Evolutionary conservation across 192 early-diverging fungal species (phyloP).

Genomic region (Linnemannia schmuckeri): DNA sequence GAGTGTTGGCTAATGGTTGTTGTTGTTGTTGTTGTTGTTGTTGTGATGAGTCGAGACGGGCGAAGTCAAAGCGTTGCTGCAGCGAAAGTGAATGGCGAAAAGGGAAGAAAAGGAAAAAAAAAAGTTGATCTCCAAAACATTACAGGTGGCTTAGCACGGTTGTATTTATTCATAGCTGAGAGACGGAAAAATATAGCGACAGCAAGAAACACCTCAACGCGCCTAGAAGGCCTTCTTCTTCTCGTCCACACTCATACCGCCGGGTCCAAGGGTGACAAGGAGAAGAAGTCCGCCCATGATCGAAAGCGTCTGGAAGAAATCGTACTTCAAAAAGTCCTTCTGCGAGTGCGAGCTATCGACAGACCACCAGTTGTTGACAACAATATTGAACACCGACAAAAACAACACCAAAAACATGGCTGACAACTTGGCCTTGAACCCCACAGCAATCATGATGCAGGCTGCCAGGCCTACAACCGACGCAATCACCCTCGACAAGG

Average conservation of each 20-base stretch:
- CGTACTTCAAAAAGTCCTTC: slow-evolving; percentile 95
- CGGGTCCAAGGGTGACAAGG: slow-evolving; percentile 91
- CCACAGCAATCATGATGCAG: slow-evolving; percentile 95
- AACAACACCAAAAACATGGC: slow-evolving; percentile 94
- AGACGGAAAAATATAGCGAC: no score
- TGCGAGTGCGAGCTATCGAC: slow-evolving; percentile 84
- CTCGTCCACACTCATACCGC: slow-evolving; percentile 95
- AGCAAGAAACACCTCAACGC: neutral
- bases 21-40: neutral
- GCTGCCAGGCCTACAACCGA: slow-evolving; percentile 83
- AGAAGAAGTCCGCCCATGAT: slow-evolving; percentile 97
- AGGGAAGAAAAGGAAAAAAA: slow-evolving; percentile 3
- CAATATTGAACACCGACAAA: slow-evolving; percentile 89
- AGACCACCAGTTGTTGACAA: slow-evolving; percentile 98
- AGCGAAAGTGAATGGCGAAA: neutral
- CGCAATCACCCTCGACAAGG: slow-evolving; percentile 76
- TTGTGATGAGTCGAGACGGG: neutral
- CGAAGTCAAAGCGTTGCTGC: neutral
- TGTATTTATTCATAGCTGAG: neutral
- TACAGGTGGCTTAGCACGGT: neutral
- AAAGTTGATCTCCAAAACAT: neutral
- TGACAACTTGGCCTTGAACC: slow-evolving; percentile 98
- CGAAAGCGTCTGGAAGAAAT: slow-evolving; percentile 97
- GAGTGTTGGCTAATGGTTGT: no score
- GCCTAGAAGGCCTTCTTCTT: slow-evolving; percentile 95